Conservation (phyloP, 208 protist species). For the Entamoeba histolytica region DNA sequence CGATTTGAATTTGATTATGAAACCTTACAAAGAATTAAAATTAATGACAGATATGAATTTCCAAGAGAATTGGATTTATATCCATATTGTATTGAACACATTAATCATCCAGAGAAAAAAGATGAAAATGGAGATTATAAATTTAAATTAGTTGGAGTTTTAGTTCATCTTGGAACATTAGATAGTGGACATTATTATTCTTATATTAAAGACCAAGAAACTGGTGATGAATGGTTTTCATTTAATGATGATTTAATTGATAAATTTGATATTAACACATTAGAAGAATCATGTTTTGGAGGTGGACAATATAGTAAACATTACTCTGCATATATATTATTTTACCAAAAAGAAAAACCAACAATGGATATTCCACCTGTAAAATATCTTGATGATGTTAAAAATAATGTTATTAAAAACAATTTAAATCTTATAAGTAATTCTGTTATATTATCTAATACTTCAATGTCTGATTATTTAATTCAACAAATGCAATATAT, state of each 20-base stretch:
- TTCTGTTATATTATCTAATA: neutral
- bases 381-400: neutral
- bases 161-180: neutral
- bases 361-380: neutral
- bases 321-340: neutral
- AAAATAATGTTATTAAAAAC: neutral
- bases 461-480: neutral
- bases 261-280: neutral
- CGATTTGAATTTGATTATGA: constrained; percentile 12
- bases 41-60: constrained; percentile 7
- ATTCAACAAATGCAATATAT: neutral
- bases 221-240: neutral
- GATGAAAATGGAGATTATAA: neutral
- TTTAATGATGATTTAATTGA: neutral
- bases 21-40: neutral
- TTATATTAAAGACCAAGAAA: neutral
- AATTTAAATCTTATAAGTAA: neutral
- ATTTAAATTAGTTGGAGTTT: constrained; percentile 1
- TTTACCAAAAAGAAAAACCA: neutral
- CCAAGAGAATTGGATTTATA: neutral
- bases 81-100: neutral
- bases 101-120: neutral
- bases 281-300: neutral
- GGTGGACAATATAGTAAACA: neutral
- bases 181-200: neutral